These are phyloP conservation scores for Rauvolfia tetraphylla DNA, from an alignment of 257 asterid genomes.

Conservation along the genomic window DNA sequence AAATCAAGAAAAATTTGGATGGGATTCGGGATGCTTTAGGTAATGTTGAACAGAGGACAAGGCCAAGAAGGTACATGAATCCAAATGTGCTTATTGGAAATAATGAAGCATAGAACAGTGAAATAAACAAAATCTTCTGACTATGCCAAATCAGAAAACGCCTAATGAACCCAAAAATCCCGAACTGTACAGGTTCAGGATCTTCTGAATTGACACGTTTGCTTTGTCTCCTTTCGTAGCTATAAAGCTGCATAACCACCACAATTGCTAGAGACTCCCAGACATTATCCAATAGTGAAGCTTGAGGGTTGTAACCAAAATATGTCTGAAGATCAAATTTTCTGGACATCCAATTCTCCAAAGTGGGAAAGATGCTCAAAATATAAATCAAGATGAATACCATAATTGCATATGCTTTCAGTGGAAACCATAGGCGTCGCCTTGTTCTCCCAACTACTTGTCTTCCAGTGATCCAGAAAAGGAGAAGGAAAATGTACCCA, in stretches of 20 bases:
- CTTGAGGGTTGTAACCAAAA: constrained; percentile 72
- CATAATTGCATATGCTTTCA: constrained; percentile 70
- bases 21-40: constrained; percentile 89
- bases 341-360: constrained; percentile 76
- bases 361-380: constrained; percentile 76
- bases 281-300: constrained; percentile 66
- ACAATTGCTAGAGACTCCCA: constrained; percentile 90
- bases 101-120: constrained; percentile 80
- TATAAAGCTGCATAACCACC: constrained; percentile 96
- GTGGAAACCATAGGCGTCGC: constrained; percentile 92
- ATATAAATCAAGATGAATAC: constrained; percentile 72
- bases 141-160: constrained; percentile 94
- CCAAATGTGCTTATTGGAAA: constrained; percentile 93
- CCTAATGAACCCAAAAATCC: constrained; percentile 70
- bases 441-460: constrained; percentile 84
- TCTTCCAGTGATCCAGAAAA: constrained; percentile 91
- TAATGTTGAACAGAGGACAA: constrained; percentile 57
- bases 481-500: constrained; percentile 90
- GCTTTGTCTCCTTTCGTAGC: constrained; percentile 98
- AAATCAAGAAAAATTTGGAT: constrained; percentile 70
- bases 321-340: constrained; percentile 52
- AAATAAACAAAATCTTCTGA: constrained; percentile 70
- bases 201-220: constrained; percentile 51
- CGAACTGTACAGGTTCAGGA: constrained; percentile 54
- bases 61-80: constrained; percentile 77